A percentile compares a stretch with the other conserved stretches of the same genome.
phyloP scores from a whole-genome alignment of 2,329 filamentous ascomycete species.

The Ophiostoma quercus region DNA sequence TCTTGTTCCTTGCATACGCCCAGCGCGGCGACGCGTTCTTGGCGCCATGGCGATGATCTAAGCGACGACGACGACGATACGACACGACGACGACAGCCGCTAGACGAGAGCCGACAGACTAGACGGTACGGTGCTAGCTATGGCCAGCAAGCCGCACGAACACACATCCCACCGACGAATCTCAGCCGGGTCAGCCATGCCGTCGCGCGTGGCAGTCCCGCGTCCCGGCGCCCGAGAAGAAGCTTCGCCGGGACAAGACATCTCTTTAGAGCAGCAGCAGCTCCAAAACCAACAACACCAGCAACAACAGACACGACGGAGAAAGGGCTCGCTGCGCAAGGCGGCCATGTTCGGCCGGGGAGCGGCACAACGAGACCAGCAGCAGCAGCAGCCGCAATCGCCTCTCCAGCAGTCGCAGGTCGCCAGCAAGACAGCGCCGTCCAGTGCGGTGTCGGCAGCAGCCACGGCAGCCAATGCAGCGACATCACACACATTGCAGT shows the following conservation, averaged over 20 bases:
- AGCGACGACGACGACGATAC: conserved; percentile 10
- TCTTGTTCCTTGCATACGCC: conserved; percentile 7
- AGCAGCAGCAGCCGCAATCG: background rate
- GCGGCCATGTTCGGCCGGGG: conserved; percentile 76
- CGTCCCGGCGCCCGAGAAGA: background rate
- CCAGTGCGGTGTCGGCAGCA: conserved; percentile 15
- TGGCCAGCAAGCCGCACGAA: background rate
- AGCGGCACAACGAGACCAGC: conserved; percentile 48
- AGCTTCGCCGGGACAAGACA: conserved; percentile 28
- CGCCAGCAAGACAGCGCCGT: conserved; percentile 4
- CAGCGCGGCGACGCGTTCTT: conserved; percentile 10
- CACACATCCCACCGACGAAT: conserved; percentile 14
- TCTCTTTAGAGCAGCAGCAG: background rate
- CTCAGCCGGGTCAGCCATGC: conserved; percentile 20
- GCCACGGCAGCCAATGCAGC: conserved; percentile 14
- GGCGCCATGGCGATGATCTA: conserved; percentile 1
- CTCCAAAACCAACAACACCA: conserved; percentile 24
- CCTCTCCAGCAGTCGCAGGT: conserved; percentile 1
- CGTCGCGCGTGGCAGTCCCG: conserved; percentile 19
- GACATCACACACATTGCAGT: background rate
- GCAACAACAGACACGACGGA: conserved; percentile 54
- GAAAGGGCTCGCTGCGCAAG: conserved; percentile 82
- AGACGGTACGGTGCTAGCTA: background rate
- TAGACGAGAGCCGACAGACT: background rate
- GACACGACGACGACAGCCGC: background rate